Base-by-base conservation (phyloP, 2,329 filamentous ascomycete genomes). In the Botrytis squamosa region DNA sequence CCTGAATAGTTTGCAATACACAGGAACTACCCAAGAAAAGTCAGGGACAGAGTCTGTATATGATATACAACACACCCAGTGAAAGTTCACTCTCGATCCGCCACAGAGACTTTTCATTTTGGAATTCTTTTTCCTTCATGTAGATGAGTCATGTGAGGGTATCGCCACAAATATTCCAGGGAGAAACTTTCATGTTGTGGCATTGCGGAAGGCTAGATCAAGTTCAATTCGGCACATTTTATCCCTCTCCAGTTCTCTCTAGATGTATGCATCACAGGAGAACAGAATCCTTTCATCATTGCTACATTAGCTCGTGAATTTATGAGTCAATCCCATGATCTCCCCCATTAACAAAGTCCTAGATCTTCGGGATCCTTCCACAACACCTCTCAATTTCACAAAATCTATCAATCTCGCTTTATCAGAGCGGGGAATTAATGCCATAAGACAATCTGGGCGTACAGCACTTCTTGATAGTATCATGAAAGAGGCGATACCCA, bases 331-430 rank as follows among this genome's bases (percentile, higher is more conserved):
- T 36, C 18, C 22, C 25, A 38, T 36, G 29, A 46, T n/a, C 38
- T 25, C 36, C 36, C 33, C 38, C 33, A 33, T 62, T 71, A 55
- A 71, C 60, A 40, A 71, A 49, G 67, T 22, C 52, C 36, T 63
- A 98, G 96, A 99, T 84, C 90, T 98, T 67, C 91, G 96, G 59
- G 91, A 97, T 81, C 91, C 92, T 3, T 88, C 89, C 3, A 97
- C 93, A 0, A 90, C 91, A 44, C 95, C 95, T 4, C 86, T 98
- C 75, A 98, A 98, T 83, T 98, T 98, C 81, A 97, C 95, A 75
- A 97, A 94, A 82, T 98, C 96, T n/a, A 99, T 99, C 85, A 99
- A 99, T 81, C 85, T 99, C 72, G 95, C 96, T 36, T 86, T 99
- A 0, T 98, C 96, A 0, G 95, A 98, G 82, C 90, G 96, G 74